Conservation (phyloP, 1,139 yeast species). For the Nakaseomyces delphensis region DNA sequence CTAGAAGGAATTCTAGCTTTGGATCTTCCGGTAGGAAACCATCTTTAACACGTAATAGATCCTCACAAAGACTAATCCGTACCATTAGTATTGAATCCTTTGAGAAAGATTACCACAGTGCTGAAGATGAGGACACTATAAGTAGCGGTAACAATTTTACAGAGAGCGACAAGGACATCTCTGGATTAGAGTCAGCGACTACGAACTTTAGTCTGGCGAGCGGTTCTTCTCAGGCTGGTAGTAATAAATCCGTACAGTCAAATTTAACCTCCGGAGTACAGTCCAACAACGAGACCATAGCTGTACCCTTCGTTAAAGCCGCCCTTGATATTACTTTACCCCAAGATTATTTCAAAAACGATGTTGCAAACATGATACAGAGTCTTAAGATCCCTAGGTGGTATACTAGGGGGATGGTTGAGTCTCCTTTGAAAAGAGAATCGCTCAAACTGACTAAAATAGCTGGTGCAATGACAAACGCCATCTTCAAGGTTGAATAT, state of each 20-base stretch:
- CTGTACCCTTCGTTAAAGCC: conserved; percentile 32
- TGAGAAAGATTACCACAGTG: not conserved
- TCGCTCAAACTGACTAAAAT: conserved; percentile 47
- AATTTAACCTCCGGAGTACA: not conserved
- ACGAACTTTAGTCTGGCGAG: conserved; percentile 5
- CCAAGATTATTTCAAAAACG: conserved; percentile 73
- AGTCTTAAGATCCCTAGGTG: conserved; percentile 66
- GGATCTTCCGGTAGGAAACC: conserved; percentile 22
- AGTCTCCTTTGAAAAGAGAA: conserved; percentile 24
- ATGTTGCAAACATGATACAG: conserved; percentile 58
- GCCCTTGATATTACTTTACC: conserved; percentile 67
- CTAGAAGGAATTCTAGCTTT: conserved; percentile 16
- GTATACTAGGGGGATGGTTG: conserved; percentile 36
- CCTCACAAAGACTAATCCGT: conserved; percentile 26
- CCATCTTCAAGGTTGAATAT: conserved; percentile 61
- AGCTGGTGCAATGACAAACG: conserved; percentile 88
- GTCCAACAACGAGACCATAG: conserved; percentile 19
- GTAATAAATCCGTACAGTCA: not conserved
- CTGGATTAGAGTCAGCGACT: conserved; percentile 8
- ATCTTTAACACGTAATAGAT: conserved; percentile 22
- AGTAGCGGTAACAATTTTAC: conserved; percentile 2
- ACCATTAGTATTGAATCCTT: conserved; percentile 25
- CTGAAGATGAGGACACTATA: conserved; percentile 2
- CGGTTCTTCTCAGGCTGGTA: not conserved
- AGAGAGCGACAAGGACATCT: not conserved